Percentiles rank a stretch among this genome's conserved stretches.
These are phyloP conservation scores for Rhizophagus clarus DNA, from an alignment of 192 early-diverging fungal species.

Conservation along the genomic window DNA sequence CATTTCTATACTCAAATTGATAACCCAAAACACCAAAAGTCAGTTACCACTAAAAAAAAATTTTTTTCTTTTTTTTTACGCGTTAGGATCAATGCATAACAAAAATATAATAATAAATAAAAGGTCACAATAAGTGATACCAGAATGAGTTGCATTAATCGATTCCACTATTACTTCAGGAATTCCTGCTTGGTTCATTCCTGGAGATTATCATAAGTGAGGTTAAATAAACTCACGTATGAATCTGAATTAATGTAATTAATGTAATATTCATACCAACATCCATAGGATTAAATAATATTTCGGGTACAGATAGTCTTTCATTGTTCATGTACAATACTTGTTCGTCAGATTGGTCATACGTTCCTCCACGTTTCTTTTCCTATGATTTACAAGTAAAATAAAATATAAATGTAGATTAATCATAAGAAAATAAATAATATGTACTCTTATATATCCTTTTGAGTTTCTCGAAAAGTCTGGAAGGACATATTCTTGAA, in stretches of 20 bases:
- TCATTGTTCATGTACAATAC: conserved; percentile 72
- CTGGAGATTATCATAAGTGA: neutral
- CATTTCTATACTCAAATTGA: conserved; percentile 25
- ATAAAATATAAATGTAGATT: neutral
- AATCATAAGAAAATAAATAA: neutral
- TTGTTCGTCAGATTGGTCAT: conserved; percentile 46
- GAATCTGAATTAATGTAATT: conserved; percentile 17
- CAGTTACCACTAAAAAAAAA: conserved; percentile 4
- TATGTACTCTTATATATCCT: conserved; percentile 55
- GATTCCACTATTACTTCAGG: conserved; percentile 65
- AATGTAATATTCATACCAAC: conserved; percentile 54
- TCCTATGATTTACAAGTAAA: conserved; percentile 2
- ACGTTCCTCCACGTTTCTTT: conserved; percentile 26
- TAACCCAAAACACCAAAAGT: neutral
- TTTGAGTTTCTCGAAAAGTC: conserved; percentile 55
- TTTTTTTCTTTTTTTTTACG: neutral
- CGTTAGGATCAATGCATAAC: neutral
- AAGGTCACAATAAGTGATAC: conserved; percentile 33
- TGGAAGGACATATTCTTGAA: conserved; percentile 69
- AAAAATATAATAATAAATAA: neutral
- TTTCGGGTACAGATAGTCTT: conserved; percentile 75
- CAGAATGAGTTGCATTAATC: conserved; percentile 50
- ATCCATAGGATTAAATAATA: conserved; percentile 74
- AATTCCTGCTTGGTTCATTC: conserved; percentile 67
- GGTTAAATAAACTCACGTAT: conserved; percentile 3